Base-by-base conservation (phyloP, 2,329 filamentous ascomycete species). In the Lasiodiplodia hormozganensis region DNA sequence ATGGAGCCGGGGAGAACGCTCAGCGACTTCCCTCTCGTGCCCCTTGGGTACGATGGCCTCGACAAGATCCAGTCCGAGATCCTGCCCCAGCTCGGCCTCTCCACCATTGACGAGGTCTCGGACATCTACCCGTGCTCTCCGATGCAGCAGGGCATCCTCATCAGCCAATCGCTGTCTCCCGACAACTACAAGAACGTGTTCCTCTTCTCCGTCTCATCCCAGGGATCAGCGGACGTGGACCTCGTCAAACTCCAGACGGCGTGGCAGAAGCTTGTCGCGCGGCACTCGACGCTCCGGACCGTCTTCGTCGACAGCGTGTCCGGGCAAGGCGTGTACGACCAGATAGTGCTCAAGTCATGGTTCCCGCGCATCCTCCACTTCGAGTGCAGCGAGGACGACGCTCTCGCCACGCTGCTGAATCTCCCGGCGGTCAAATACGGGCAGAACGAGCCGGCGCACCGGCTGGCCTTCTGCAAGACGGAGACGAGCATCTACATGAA, bases 391-490 rank as follows among this genome's bases (percentile, higher is more conserved):
- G 64, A 69, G 7, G 56, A 40, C 7, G 40, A 53, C 62, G 62
- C 49, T 14, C n/a, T 51, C 14, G 28, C 47, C 7, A 51, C 49
- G 25, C 67, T 78, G 62, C 21, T 23, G 34, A 77, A 74, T 47
- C 73, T 74, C 23, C 73, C 43, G 10, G 52, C 21, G 11, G 52
- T 52, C 51, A 21, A 23, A 14, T 51, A 76, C 40, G 75, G 77
- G 51, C 77, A 74, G 67, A 71, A 74, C 28, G 70, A 77, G 16
- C 80, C 84, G 3, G 80, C 83, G 31, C 82, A 86, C 72, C 47
- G 49, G 16, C 62, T 65, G 25, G 25, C 31, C 21, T 10, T 65
- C 11, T 52, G 34, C n/a, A 51, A 25, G 47, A 40, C 43, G 16
- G 31, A 28, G 28, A n/a, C 62, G 1, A 31, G 31, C n/a, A 31